Evolutionary conservation across 139 green algal species (phyloP).

Genomic region (Closterium sp.): DNA sequence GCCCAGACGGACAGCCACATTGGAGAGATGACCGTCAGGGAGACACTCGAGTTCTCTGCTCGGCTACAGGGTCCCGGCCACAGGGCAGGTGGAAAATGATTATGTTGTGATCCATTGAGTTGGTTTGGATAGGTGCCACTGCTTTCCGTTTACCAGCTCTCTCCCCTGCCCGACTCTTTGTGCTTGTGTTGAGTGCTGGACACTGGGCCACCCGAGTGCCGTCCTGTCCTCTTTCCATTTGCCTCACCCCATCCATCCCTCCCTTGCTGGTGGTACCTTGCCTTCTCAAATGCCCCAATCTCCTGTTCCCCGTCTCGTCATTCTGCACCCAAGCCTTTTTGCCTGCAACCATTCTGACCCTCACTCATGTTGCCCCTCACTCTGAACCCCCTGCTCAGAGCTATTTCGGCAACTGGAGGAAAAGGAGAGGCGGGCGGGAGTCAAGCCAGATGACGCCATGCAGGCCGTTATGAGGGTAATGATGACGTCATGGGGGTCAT

Average conservation of each 20-base stretch:
- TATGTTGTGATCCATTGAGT: no score
- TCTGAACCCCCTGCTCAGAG: not conserved
- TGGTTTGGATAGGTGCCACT: no score
- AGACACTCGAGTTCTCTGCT: not conserved
- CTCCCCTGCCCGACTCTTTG: not conserved
- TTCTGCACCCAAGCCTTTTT: not conserved
- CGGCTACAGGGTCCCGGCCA: slow-evolving; percentile 12
- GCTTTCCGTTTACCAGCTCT: no score
- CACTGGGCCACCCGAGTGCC: no score
- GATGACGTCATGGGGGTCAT: not conserved
- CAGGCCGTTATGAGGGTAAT: slow-evolving; percentile 6
- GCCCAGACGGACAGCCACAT: slow-evolving; percentile 47
- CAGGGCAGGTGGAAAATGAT: not conserved
- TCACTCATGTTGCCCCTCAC: not conserved
- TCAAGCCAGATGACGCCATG: slow-evolving; percentile 3
- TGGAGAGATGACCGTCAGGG: no score
- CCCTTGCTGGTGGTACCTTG: not conserved
- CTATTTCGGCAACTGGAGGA: slow-evolving; percentile 1
- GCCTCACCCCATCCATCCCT: no score
- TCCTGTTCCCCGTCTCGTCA: no score
- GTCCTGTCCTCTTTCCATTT: no score
- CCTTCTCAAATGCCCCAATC: not conserved
- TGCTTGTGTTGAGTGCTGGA: no score
- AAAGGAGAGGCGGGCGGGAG: not conserved
- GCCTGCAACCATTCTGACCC: not conserved